Evolutionary conservation across 495 filamentous ascomycete genomes (phyloP).

Genomic region (Chaetomium cochliodes): DNA sequence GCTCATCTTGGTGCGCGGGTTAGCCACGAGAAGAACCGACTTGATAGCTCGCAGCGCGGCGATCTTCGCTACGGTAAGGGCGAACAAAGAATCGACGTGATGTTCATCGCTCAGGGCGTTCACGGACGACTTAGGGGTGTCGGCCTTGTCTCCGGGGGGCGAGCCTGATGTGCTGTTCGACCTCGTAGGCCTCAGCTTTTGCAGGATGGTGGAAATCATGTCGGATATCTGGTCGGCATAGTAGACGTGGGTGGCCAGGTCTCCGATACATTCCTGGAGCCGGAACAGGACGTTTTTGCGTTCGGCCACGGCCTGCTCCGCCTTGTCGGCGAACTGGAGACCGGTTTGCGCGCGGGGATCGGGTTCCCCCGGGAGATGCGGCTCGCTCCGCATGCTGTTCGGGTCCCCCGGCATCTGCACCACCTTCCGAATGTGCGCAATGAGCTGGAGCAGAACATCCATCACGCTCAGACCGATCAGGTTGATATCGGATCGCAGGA

Average conservation of each 20-base stretch:
- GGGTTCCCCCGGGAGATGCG: constrained; percentile 28
- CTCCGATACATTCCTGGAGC: constrained; percentile 73
- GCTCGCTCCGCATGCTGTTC: constrained; percentile 40
- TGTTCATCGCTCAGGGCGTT: constrained; percentile 38
- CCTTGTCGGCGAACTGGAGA: constrained; percentile 31
- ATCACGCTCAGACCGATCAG: constrained; percentile 92
- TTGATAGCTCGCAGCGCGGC: constrained; percentile 78
- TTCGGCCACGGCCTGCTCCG: constrained; percentile 31
- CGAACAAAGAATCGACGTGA: constrained; percentile 63
- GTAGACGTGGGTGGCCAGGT: constrained; percentile 89
- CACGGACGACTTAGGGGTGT: constrained; percentile 28
- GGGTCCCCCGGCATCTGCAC: constrained; percentile 61
- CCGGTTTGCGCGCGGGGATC: constrained; percentile 32
- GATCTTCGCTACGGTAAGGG: constrained; percentile 68
- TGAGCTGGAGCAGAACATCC: constrained; percentile 78
- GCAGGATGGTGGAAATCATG: constrained; percentile 78
- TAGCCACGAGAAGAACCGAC: constrained; percentile 74
- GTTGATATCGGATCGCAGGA: constrained; percentile 85
- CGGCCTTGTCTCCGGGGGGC: constrained; percentile 42
- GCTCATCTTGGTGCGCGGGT: constrained; percentile 58
- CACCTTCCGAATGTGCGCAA: constrained; percentile 72
- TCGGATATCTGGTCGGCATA: constrained; percentile 92
- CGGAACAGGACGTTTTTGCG: constrained; percentile 59
- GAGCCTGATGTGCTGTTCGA: constrained; percentile 44
- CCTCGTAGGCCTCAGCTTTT: constrained; percentile 65